These are phyloP conservation scores for Cercis canadensis DNA, from an alignment of 306 rosid genomes.

Conservation along the genomic window DNA sequence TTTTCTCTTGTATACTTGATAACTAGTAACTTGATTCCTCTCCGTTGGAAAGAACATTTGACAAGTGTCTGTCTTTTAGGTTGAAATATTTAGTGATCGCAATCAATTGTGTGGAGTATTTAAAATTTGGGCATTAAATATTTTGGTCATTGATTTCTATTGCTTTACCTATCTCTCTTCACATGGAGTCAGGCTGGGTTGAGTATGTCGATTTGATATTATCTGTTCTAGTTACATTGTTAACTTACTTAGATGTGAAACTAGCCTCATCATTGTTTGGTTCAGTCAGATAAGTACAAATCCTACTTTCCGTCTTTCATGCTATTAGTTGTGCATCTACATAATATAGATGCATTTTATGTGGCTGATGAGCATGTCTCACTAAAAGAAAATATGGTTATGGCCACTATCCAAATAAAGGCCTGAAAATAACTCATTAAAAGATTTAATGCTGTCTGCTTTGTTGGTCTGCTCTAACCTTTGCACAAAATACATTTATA, in stretches of 20 bases:
- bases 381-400: neutral
- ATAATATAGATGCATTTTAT: too few species aligned
- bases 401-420: neutral
- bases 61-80: neutral
- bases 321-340: too few species aligned
- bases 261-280: neutral
- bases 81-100: conserved; percentile 25
- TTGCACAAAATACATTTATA: conserved; percentile 8
- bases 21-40: conserved; percentile 4
- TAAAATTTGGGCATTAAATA: conserved; percentile 24
- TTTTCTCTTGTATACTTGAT: conserved; percentile 16
- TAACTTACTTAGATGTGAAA: neutral
- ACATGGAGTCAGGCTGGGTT: conserved; percentile 10
- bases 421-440: neutral
- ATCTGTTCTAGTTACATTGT: conserved; percentile 1
- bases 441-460: neutral
- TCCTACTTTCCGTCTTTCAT: too few species aligned
- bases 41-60: conserved; percentile 18
- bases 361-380: neutral
- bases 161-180: neutral
- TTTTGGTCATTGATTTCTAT: neutral
- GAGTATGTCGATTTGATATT: conserved; percentile 2
- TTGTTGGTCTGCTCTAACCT: neutral
- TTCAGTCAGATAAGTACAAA: too few species aligned
- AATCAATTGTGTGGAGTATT: conserved; percentile 9